Evolutionary conservation across 768 basidiomycete species (phyloP).

Genomic region (Leccinum ochraceum): DNA sequence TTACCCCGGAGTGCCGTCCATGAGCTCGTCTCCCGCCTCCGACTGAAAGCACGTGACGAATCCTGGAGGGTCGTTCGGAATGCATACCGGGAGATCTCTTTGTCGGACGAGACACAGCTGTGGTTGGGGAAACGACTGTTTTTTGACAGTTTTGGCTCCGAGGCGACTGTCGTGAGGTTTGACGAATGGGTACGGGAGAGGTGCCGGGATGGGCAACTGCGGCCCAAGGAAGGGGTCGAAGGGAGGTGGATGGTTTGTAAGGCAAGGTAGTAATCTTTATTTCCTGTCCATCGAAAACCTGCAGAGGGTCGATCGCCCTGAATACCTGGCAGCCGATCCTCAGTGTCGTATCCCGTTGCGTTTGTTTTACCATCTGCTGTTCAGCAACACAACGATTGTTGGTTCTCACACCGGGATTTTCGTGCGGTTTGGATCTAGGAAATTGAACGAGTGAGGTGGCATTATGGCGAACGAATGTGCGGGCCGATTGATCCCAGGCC

Average conservation of each 20-base stretch:
- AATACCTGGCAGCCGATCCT: background rate
- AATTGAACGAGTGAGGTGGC: background rate
- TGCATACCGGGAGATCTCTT: slow-evolving; percentile 61
- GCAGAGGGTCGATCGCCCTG: background rate
- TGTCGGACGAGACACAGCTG: slow-evolving; percentile 37
- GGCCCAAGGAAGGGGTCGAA: slow-evolving; percentile 55
- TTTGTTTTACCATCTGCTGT: background rate
- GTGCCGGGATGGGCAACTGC: slow-evolving; percentile 45
- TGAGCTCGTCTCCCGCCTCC: slow-evolving; percentile 47
- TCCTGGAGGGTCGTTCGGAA: slow-evolving; percentile 61
- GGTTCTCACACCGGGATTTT: background rate
- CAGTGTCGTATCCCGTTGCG: background rate
- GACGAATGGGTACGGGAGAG: slow-evolving; percentile 57
- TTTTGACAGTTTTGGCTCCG: slow-evolving; percentile 38
- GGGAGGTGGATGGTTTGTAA: slow-evolving; percentile 66
- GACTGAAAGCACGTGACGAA: slow-evolving; percentile 50
- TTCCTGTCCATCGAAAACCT: background rate
- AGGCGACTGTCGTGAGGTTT: slow-evolving; percentile 30
- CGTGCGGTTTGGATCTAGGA: background rate
- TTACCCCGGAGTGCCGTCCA: slow-evolving; percentile 45
- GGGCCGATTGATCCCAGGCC: background rate
- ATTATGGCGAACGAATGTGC: background rate
- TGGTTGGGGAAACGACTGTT: slow-evolving; percentile 56
- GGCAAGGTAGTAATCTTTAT: slow-evolving; percentile 32
- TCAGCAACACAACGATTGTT: background rate